Evolutionary conservation across 2,329 filamentous ascomycete species (phyloP).

Genomic region (Colletotrichum sp.): DNA sequence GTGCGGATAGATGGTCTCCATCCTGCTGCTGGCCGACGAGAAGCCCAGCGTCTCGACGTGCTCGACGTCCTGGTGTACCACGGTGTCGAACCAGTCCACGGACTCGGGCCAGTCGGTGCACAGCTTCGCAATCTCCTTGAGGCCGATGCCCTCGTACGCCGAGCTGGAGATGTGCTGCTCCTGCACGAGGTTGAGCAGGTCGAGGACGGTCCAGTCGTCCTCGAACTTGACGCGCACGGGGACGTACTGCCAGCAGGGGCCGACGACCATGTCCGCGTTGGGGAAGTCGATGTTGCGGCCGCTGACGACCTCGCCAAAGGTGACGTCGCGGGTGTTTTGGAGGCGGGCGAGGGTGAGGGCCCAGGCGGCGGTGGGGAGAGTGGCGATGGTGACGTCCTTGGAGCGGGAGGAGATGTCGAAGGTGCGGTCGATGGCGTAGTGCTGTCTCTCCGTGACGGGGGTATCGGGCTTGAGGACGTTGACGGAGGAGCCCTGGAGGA

Average conservation of each 20-base stretch:
- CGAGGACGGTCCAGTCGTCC: conserved; percentile 52
- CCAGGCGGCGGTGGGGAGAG: conserved; percentile 72
- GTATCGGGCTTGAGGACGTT: conserved; percentile 40
- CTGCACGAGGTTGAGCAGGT: conserved; percentile 59
- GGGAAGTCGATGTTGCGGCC: conserved; percentile 65
- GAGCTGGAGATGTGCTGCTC: conserved; percentile 62
- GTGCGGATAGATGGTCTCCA: conserved; percentile 66
- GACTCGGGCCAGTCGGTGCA: conserved; percentile 51
- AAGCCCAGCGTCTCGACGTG: conserved; percentile 62
- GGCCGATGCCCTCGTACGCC: conserved; percentile 58
- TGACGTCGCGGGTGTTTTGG: conserved; percentile 57
- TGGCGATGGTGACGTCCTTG: conserved; percentile 65
- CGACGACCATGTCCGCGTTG: conserved; percentile 61
- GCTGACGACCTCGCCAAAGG: conserved; percentile 70
- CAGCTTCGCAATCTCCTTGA: conserved; percentile 54
- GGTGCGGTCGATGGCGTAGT: conserved; percentile 46
- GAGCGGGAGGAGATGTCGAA: conserved; percentile 52
- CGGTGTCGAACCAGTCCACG: conserved; percentile 55
- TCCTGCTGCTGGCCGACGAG: conserved; percentile 36
- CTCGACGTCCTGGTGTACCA: conserved; percentile 64
- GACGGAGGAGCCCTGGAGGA: conserved; percentile 61
- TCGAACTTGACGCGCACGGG: conserved; percentile 65
- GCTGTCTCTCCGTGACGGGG: conserved; percentile 38
- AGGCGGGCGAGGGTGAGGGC: conserved; percentile 64
- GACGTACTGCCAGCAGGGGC: conserved; percentile 71